Evolutionary conservation across 139 green algal genomes (phyloP).

Genomic region (Microglena sp.): DNA sequence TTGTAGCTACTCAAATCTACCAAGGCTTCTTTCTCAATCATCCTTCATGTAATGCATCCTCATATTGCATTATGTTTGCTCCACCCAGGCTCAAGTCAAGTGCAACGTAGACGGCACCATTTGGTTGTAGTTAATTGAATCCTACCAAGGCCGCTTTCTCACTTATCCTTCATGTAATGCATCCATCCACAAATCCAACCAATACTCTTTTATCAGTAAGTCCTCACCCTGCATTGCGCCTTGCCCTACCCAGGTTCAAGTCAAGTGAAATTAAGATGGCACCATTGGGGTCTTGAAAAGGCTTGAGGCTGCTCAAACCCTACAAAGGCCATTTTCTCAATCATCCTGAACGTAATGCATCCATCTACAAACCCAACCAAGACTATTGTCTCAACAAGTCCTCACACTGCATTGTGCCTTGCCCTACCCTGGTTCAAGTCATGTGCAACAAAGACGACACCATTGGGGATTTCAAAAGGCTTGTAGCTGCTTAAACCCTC

Average conservation of each 20-base stretch:
- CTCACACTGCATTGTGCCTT: too few species aligned
- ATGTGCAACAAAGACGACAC: conserved; percentile 97
- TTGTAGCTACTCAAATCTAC: conserved; percentile 88
- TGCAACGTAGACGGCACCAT: background rate
- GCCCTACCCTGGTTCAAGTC: conserved; percentile 51
- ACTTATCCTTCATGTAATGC: background rate
- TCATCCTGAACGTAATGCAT: background rate
- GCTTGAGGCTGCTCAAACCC: too few species aligned
- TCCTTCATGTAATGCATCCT: background rate
- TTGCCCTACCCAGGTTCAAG: too few species aligned
- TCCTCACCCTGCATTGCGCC: too few species aligned
- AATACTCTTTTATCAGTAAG: too few species aligned
- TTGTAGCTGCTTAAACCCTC: conserved; percentile 90
- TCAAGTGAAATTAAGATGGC: conserved; percentile 96
- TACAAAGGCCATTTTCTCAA: too few species aligned
- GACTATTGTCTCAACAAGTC: too few species aligned
- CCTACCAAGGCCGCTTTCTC: background rate
- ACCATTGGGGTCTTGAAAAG: conserved; percentile 97
- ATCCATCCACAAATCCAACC: conserved; percentile 55
- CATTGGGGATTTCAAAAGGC: conserved; percentile 96
- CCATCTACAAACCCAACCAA: too few species aligned
- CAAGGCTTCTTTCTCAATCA: background rate
- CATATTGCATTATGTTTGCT: background rate
- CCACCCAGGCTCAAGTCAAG: background rate
- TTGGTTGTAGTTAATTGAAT: background rate